Percentiles rank a stretch among this genome's conserved stretches.
phyloP scores from a whole-genome alignment of 169 alveolate genomes.

The Sarcocystis neurona region DNA sequence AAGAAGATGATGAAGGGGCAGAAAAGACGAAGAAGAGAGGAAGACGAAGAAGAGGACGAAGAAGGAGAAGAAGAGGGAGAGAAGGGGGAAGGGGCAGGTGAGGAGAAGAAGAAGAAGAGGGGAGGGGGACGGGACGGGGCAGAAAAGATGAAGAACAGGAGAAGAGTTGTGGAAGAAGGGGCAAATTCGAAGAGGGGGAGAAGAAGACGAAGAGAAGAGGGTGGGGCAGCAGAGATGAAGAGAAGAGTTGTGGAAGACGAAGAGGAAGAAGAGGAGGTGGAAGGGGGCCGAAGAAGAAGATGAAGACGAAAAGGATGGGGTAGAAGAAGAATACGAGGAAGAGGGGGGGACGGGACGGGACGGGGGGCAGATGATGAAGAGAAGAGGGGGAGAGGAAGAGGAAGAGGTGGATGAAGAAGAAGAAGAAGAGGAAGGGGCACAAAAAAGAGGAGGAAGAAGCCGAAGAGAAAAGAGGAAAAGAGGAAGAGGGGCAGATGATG shows the following conservation, averaged over 20 bases:
- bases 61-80: background rate
- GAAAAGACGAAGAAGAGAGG: background rate
- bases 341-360: too few species aligned
- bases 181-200: too few species aligned
- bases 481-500: background rate
- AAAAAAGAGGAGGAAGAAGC: background rate
- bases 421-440: too few species aligned
- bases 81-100: background rate
- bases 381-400: too few species aligned
- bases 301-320: background rate
- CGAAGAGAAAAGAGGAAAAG: background rate
- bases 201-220: background rate
- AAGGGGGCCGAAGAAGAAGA: background rate
- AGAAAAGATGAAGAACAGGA: too few species aligned
- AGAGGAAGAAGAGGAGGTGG: background rate
- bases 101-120: background rate
- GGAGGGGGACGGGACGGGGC: background rate
- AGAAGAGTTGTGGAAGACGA: background rate
- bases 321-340: background rate
- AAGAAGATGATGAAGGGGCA: background rate
- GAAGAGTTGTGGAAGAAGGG: too few species aligned
- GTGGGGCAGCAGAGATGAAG: background rate
- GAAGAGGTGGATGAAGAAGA: background rate
- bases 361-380: too few species aligned
- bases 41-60: background rate